Conservation (phyloP, 129 eudicot genomes). For the Solidago caesia region DNA sequence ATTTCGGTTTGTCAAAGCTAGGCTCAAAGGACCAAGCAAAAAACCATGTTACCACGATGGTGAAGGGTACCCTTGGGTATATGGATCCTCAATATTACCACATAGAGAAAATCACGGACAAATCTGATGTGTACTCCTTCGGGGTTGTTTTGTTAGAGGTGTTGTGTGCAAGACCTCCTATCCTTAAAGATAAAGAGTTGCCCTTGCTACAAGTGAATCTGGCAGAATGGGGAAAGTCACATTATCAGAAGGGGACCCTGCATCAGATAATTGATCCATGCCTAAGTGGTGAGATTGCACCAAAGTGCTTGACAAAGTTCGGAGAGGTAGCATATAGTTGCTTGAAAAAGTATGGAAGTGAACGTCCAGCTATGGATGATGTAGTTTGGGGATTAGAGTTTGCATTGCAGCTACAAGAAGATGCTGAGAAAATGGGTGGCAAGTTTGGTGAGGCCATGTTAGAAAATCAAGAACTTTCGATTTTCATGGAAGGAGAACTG, state of each 20-base stretch:
- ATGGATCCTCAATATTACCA: conserved; percentile 43
- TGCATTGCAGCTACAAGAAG: conserved; percentile 33
- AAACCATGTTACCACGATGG: conserved; percentile 38
- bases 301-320: conserved; percentile 41
- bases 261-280: conserved; percentile 36
- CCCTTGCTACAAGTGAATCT: conserved; percentile 40
- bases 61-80: conserved; percentile 48
- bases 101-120: conserved; percentile 25
- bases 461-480: conserved; percentile 9
- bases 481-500: conserved; percentile 17
- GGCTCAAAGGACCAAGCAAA: conserved; percentile 31
- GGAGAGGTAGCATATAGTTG: conserved; percentile 33
- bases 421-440: conserved; percentile 12
- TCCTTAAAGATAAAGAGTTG: not conserved
- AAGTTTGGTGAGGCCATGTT: not conserved
- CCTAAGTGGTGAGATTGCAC: conserved; percentile 40
- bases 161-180: conserved; percentile 41
- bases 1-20: conserved; percentile 50
- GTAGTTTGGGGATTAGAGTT: conserved; percentile 29
- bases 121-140: conserved; percentile 57
- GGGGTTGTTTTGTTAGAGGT: conserved; percentile 58
- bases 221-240: conserved; percentile 38
- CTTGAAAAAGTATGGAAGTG: conserved; percentile 18
- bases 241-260: conserved; percentile 29
- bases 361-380: conserved; percentile 16